Conservation (phyloP, 257 asterid species). For the Verbena officinalis region DNA sequence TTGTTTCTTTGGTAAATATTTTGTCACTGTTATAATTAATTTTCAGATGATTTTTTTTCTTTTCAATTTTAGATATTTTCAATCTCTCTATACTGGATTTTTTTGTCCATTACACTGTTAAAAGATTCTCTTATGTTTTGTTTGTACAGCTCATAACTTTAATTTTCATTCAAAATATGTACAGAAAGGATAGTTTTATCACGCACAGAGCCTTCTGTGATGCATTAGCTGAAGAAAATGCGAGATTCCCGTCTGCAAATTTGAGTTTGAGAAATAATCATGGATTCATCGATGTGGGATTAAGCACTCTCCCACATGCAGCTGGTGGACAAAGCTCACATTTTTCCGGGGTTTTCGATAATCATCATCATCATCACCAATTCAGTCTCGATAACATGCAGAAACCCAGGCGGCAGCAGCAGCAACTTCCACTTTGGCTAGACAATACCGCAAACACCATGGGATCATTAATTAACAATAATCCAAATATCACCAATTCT, state of each 20-base stretch:
- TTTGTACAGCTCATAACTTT: too few species aligned
- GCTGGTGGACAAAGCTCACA: slow-evolving; percentile 37
- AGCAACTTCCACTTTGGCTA: slow-evolving; percentile 41
- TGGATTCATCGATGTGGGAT: slow-evolving; percentile 39
- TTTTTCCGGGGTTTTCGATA: slow-evolving; percentile 36
- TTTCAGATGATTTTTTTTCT: too few species aligned
- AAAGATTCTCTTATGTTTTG: too few species aligned
- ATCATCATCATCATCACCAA: slow-evolving; percentile 28
- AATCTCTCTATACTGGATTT: too few species aligned
- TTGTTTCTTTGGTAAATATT: too few species aligned
- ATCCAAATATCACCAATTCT: slow-evolving; percentile 30
- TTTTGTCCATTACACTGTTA: too few species aligned
- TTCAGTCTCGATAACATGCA: slow-evolving; percentile 36
- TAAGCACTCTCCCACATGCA: slow-evolving; percentile 32
- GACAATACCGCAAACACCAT: slow-evolving; percentile 32
- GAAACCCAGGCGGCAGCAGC: slow-evolving; percentile 28
- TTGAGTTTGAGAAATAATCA: slow-evolving; percentile 49
- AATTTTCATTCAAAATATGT: too few species aligned
- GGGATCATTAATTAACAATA: neutral
- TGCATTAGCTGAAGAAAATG: slow-evolving; percentile 66
- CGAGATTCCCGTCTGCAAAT: slow-evolving; percentile 53
- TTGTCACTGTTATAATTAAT: too few species aligned
- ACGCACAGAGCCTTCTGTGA: slow-evolving; percentile 76
- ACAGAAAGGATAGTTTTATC: slow-evolving; percentile 76
- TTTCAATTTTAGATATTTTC: too few species aligned